Base-by-base conservation (phyloP, 2,329 filamentous ascomycete species). In the Calonectria henricotiae region DNA sequence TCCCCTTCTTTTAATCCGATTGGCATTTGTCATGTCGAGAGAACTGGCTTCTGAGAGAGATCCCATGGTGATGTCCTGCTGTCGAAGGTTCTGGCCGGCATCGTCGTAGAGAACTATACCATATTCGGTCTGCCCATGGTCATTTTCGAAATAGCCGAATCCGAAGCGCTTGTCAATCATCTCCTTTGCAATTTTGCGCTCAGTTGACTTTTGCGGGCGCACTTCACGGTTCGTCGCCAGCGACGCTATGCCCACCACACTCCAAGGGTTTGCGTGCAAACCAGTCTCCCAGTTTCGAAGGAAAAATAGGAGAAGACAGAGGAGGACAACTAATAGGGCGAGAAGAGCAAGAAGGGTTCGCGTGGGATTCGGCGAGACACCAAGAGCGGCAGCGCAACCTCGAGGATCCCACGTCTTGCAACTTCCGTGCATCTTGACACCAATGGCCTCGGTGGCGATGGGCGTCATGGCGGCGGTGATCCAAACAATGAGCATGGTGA, bases 221-320 rank as follows among this genome's bases (percentile, higher is more conserved):
- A 76, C 62, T 13, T 76, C 73, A 47, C 66, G 65, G 30, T 78
- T 78, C 1, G 76, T 75, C 6, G 76, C 76, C 13, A 78, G 35
- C 0, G 76, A 78, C 8, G 76, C 73, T 8, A 76, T 73, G 5
- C 76, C 76, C 0, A 75, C 75, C 3, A 77, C 75, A 47, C 20
- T 84, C 82, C 47, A 86, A 60, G 15, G 82, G 72, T 62, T 85
- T 75, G 76, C 71, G 13, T 76, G 69, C 5, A 78, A 27, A 0
- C 76, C 76, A 11, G 76, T 78, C 1, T 78, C 69, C 35, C 71
- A 75, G 4, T 76, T 73, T 17, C 75, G 64, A 1, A 78, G 35
- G 37, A 72, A 78, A 11, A 71, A 71, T 1, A 78, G 51, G 0
- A 78, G 17, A 1, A 69, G 55, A 12, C 69, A 76, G 7, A 78